Evolutionary conservation across 768 basidiomycete species (phyloP), one percentile per base, ranked within the genome.

Genomic region (Clitopilus hobsonii): DNA sequence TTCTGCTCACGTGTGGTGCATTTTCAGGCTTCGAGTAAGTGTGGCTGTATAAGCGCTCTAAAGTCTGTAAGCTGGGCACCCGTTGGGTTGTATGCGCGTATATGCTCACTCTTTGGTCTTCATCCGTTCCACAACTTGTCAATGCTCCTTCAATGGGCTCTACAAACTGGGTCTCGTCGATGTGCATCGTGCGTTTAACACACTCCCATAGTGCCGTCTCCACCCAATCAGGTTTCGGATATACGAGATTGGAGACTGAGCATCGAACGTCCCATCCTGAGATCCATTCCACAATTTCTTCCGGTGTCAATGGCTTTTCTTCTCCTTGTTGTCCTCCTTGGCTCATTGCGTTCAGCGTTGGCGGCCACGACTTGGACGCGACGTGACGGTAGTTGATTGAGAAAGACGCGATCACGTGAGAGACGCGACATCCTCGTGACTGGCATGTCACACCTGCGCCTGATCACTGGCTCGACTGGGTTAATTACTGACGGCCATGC

Each of bases 181-280:
- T 74, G 51, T 80, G 78, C 5, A 86, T 86, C 55, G 90, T 82
- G 62, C 88, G 85, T 38, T 86, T 78, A 38, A 93, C 77, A 64
- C 89, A 89, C 6, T 85, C 82, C 2, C 16, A 45, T 20, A 45
- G 41, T 23, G 51, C 72, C 74, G 30, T n/a, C n/a, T 84, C 77
- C 26, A 91, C 87, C 59, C 90, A 89, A 38, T 91, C 88, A 0
- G 83, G 62, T 1, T 81, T 81, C 1, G 91, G 91, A 16, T 78
- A 76, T 38, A 77, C 64, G 38, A 93, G 83, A 58, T 91, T 87
- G 51, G 88, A 84, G 47, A 78, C 76, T 59, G 78, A 84, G 28
- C 90, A 77, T 6, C 80, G 72, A 26, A 91, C 73, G 1, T 83
- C 85, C 87, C 89, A 91, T 22, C 79, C 83, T 5, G 77, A 71